Evolutionary conservation across 1,139 yeast species (phyloP).

Genomic region (Lizanozyma gosingica): DNA sequence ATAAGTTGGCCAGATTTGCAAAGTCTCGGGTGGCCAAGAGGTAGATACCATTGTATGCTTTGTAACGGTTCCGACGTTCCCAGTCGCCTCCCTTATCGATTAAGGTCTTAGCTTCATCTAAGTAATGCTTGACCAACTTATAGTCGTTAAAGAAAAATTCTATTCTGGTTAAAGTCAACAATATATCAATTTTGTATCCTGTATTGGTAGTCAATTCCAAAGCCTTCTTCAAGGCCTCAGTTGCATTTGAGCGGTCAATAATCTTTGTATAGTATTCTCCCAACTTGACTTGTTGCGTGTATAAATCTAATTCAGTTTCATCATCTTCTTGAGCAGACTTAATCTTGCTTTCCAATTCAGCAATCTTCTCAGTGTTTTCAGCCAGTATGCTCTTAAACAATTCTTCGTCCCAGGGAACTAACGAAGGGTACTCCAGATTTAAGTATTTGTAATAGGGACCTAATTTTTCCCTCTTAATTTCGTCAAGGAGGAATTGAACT

Average conservation of each 20-base stretch:
- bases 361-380: constrained; percentile 47
- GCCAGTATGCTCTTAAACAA: constrained; percentile 42
- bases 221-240: constrained; percentile 63
- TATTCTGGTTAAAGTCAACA: constrained; percentile 71
- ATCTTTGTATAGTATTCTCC: constrained; percentile 85
- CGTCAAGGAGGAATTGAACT: constrained; percentile 36
- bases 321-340: constrained; percentile 76
- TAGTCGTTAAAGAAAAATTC: constrained; percentile 85
- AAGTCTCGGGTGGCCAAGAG: constrained; percentile 81
- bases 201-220: constrained; percentile 74
- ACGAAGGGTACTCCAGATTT: constrained; percentile 37
- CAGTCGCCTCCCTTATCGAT: constrained; percentile 98
- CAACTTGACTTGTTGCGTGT: constrained; percentile 67
- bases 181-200: constrained; percentile 83
- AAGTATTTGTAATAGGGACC: constrained; percentile 82
- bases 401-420: constrained; percentile 48
- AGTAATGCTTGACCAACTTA: constrained; percentile 56
- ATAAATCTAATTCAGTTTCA: constrained; percentile 81
- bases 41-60: constrained; percentile 84
- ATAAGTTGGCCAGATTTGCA: constrained; percentile 68
- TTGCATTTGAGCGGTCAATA: constrained; percentile 75
- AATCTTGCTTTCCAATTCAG: constrained; percentile 52
- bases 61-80: constrained; percentile 94
- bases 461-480: constrained; percentile 53
- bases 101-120: constrained; percentile 63